Conservation (phyloP, 2,329 filamentous ascomycete genomes). For the Grosmannia huntii region DNA sequence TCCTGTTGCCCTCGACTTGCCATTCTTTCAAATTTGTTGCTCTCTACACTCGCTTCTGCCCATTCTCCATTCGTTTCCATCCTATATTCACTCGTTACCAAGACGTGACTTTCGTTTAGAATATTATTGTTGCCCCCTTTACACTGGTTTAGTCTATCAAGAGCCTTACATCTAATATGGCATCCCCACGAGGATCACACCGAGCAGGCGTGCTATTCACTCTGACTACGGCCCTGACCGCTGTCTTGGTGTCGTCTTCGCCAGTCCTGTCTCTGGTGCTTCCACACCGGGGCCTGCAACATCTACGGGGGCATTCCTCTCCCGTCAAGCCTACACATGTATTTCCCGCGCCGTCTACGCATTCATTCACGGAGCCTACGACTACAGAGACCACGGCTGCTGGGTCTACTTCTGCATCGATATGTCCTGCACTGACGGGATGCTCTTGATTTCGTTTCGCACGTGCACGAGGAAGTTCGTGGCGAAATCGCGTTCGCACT, state of each 20-base stretch:
- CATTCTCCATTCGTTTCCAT: background rate
- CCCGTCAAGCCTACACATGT: background rate
- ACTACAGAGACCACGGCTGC: background rate
- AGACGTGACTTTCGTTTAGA: background rate
- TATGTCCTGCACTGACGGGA: background rate
- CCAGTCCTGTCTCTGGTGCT: background rate
- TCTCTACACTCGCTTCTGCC: background rate
- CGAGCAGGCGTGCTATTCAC: background rate
- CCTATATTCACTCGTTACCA: background rate
- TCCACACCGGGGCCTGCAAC: background rate
- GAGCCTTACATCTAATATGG: background rate
- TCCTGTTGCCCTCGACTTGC: background rate
- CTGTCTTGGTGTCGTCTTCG: background rate
- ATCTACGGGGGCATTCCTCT: background rate
- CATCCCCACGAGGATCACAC: background rate
- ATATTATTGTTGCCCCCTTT: background rate
- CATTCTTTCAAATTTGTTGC: background rate
- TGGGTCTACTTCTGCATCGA: background rate
- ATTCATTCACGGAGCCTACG: too few relatives aligned
- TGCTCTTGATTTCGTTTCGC: background rate
- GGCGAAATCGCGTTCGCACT: conserved; percentile 1
- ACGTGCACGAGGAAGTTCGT: conserved; percentile 9
- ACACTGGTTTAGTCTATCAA: background rate
- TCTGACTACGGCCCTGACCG: background rate
- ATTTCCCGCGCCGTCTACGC: too few relatives aligned